phyloP scores from a whole-genome alignment of 257 asterid genomes.

The Penstemon davidsonii region DNA sequence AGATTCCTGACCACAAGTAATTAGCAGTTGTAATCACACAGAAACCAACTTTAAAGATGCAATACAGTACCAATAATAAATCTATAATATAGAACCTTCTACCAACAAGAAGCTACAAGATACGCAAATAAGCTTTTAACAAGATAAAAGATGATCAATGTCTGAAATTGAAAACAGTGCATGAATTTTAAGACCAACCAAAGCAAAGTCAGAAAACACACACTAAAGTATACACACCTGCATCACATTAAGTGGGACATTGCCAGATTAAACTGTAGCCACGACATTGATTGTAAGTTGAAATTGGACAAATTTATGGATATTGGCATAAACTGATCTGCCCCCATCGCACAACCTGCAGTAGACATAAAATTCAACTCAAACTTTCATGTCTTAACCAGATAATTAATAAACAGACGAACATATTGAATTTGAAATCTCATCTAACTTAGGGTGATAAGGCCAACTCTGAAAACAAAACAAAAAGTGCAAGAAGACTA shows the following conservation, averaged over 20 bases:
- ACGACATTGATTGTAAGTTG: slow-evolving; percentile 89
- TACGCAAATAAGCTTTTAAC: slow-evolving; percentile 86
- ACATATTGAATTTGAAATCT: too few relatives aligned
- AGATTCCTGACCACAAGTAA: slow-evolving; percentile 41
- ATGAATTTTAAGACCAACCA: not conserved
- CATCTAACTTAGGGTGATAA: too few relatives aligned
- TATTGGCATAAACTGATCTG: slow-evolving; percentile 30
- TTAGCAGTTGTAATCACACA: too few relatives aligned
- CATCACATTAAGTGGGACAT: slow-evolving; percentile 87
- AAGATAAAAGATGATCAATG: not conserved
- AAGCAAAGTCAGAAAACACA: not conserved
- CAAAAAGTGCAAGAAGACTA: too few relatives aligned
- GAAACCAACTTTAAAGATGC: slow-evolving; percentile 24
- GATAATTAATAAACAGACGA: too few relatives aligned
- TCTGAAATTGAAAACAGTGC: not conserved
- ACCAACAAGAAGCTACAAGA: slow-evolving; percentile 87
- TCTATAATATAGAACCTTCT: slow-evolving; percentile 60
- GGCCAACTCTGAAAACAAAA: too few relatives aligned
- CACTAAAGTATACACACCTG: slow-evolving; percentile 45
- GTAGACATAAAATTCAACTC: too few relatives aligned
- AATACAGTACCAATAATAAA: not conserved
- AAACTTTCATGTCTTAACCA: too few relatives aligned
- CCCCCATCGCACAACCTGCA: too few relatives aligned
- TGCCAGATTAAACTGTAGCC: slow-evolving; percentile 80
- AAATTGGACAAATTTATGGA: slow-evolving; percentile 91